A percentile compares a stretch with the other conserved stretches of the same genome.
Conservation (phyloP, 1,284 basidiomycete species). For the Fomitopsis betulina region DNA sequence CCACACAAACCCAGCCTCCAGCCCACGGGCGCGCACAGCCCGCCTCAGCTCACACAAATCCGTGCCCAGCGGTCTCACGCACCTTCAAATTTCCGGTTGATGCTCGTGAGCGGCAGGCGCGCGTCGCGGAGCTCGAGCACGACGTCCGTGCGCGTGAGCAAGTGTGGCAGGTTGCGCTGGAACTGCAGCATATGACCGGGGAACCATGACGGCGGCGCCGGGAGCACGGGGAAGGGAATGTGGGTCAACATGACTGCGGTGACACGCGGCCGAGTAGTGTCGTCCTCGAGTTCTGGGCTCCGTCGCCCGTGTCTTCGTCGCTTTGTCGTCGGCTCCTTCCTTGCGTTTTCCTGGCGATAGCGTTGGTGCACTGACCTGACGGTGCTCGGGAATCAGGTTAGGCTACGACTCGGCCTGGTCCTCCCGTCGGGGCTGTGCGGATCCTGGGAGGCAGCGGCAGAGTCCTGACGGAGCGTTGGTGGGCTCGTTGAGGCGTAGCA, state of each 20-base stretch:
- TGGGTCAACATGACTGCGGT: slow-evolving; percentile 33
- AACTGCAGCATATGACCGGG: slow-evolving; percentile 96
- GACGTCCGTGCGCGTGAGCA: slow-evolving; percentile 81
- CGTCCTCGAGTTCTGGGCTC: background rate
- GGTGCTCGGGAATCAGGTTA: background rate
- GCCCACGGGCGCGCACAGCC: background rate
- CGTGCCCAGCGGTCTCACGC: slow-evolving; percentile 12
- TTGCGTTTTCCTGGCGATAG: background rate
- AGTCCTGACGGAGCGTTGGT: background rate
- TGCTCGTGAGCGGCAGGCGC: slow-evolving; percentile 88
- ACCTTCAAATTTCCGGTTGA: slow-evolving; percentile 89
- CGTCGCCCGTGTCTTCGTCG: background rate
- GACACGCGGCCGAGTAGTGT: background rate
- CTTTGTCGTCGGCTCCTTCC: background rate
- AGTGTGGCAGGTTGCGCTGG: slow-evolving; percentile 68
- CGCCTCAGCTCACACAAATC: background rate
- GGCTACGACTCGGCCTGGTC: background rate
- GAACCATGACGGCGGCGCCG: slow-evolving; percentile 90
- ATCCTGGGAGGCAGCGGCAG: background rate
- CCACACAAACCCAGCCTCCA: background rate
- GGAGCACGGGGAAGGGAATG: slow-evolving; percentile 53
- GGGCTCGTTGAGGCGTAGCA: background rate
- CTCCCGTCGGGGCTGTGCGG: background rate
- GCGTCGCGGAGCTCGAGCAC: slow-evolving; percentile 95
- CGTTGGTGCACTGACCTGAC: background rate